phyloP scores from a whole-genome alignment of 768 basidiomycete genomes.

The Macrolepiota albuminosa region DNA sequence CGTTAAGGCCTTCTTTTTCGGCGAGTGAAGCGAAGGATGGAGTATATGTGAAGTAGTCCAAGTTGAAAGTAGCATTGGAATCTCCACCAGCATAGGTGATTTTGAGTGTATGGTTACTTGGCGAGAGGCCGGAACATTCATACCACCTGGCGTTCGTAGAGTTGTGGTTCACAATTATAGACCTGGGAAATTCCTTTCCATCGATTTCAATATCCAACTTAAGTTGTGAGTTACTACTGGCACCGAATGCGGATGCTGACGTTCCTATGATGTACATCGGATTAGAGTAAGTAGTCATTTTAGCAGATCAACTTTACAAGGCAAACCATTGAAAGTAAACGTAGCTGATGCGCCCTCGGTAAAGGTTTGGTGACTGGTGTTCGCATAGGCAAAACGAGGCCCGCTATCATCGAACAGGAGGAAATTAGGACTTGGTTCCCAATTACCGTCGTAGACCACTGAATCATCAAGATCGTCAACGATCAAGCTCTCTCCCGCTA shows the following conservation, averaged over 20 bases:
- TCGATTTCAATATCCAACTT: not conserved
- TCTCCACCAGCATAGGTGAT: not conserved
- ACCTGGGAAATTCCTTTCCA: not conserved
- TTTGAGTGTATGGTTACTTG: not conserved
- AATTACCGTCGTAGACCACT: not conserved
- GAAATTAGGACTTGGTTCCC: not conserved
- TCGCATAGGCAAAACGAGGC: not conserved
- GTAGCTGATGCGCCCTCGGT: not conserved
- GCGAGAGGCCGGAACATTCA: not conserved
- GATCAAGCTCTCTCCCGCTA: not conserved
- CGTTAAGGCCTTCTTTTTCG: not conserved
- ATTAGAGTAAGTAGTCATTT: not conserved
- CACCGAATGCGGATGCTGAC: not conserved
- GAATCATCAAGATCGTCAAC: not conserved
- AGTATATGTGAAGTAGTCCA: not conserved
- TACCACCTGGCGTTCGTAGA: not conserved
- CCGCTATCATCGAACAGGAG: not conserved
- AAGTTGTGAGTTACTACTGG: not conserved
- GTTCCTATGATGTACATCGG: not conserved
- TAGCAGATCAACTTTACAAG: not conserved
- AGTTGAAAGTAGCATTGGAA: not conserved
- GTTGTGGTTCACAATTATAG: not conserved
- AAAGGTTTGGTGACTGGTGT: not conserved
- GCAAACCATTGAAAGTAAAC: not conserved
- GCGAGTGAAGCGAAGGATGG: not conserved